Evolutionary conservation across 345 rosid genomes (phyloP).

Genomic region (Salix purpurea): DNA sequence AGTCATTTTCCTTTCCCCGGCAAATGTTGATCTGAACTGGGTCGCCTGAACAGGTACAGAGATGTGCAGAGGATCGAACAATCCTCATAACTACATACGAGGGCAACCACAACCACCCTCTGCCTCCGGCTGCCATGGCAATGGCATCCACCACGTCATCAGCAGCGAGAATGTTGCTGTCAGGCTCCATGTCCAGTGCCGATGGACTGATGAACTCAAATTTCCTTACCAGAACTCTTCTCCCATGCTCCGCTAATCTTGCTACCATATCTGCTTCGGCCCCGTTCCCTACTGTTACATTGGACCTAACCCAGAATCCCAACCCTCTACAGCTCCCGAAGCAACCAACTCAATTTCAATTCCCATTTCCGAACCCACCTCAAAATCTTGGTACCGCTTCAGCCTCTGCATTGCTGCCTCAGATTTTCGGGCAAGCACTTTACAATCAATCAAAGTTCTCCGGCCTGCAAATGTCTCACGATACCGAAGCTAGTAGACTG

Average conservation of each 20-base stretch:
- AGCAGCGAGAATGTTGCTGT: slow-evolving; percentile 76
- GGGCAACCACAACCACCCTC: slow-evolving; percentile 91
- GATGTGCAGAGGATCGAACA: slow-evolving; percentile 83
- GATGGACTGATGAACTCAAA: slow-evolving; percentile 69
- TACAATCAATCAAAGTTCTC: slow-evolving; percentile 59
- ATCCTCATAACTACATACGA: slow-evolving; percentile 87
- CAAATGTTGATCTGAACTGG: not conserved
- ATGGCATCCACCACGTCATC: slow-evolving; percentile 94
- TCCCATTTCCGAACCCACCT: slow-evolving; percentile 39
- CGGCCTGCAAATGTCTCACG: slow-evolving; percentile 58
- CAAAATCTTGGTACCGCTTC: slow-evolving; percentile 18
- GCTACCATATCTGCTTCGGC: slow-evolving; percentile 96
- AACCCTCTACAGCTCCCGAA: slow-evolving; percentile 40
- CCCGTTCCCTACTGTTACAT: slow-evolving; percentile 89
- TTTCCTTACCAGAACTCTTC: slow-evolving; percentile 62
- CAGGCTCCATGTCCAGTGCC: slow-evolving; percentile 77
- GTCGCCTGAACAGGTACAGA: slow-evolving; percentile 55
- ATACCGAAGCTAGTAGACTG: slow-evolving; percentile 24
- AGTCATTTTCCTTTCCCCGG: not conserved
- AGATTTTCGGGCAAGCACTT: slow-evolving; percentile 55
- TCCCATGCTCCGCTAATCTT: slow-evolving; percentile 92
- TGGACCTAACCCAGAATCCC: slow-evolving; percentile 66
- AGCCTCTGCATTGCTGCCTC: slow-evolving; percentile 47
- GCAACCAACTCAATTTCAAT: slow-evolving; percentile 35
- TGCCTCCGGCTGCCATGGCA: slow-evolving; percentile 86